Conservation (phyloP, 2,329 filamentous ascomycete genomes). For the Daldinia eschscholtzii region DNA sequence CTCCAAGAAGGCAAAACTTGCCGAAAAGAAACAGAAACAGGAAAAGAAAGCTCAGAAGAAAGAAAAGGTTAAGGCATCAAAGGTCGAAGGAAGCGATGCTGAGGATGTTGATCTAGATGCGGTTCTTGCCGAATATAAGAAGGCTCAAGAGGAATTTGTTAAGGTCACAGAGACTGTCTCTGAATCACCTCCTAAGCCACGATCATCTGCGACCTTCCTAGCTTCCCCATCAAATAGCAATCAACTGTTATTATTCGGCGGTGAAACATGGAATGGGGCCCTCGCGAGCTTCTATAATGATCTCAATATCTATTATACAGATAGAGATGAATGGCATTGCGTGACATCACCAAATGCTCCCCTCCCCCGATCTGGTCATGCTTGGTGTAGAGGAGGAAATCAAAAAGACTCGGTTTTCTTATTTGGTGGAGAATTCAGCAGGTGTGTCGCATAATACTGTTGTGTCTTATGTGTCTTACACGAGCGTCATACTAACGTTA, state of each 20-base stretch:
- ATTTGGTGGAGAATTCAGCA: constrained; percentile 96
- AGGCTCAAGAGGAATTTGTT: constrained; percentile 91
- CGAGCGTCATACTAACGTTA: constrained; percentile 21
- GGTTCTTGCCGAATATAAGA: constrained; percentile 92
- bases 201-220: constrained; percentile 84
- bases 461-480: not conserved
- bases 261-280: constrained; percentile 95
- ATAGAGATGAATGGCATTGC: constrained; percentile 89
- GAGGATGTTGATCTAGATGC: constrained; percentile 95
- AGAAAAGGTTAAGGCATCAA: constrained; percentile 76
- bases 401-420: constrained; percentile 84
- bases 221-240: constrained; percentile 88
- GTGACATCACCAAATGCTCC: constrained; percentile 93
- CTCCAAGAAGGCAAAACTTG: constrained; percentile 62
- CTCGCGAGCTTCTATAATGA: constrained; percentile 80
- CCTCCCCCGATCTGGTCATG: constrained; percentile 90
- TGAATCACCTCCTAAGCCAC: constrained; percentile 78
- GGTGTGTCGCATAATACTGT: constrained; percentile 52
- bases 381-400: constrained; percentile 92
- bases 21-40: constrained; percentile 80
- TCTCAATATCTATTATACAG: constrained; percentile 78
- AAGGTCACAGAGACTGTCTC: constrained; percentile 88
- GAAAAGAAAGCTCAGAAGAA: constrained; percentile 93
- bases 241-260: constrained; percentile 91
- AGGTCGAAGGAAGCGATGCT: constrained; percentile 84